These are phyloP conservation scores for Pseudopithomyces maydicus DNA, from an alignment of 2,329 filamentous ascomycete species.

Conservation along the genomic window DNA sequence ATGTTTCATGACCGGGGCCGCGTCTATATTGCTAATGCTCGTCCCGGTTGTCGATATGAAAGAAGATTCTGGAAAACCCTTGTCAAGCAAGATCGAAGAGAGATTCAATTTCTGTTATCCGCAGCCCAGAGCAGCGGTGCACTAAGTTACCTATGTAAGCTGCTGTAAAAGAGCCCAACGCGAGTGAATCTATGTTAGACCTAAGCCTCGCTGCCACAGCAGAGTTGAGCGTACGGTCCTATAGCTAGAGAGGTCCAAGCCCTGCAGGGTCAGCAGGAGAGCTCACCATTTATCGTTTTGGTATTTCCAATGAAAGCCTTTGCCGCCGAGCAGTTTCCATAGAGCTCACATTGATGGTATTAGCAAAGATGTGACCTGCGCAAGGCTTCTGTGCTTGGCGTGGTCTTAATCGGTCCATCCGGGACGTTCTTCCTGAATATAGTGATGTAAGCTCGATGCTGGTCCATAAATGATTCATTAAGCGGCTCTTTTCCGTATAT, in stretches of 20 bases:
- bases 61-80: constrained; percentile 29
- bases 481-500: constrained; percentile 26
- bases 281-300: too few relatives aligned
- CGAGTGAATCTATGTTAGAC: too few relatives aligned
- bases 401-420: constrained; percentile 32
- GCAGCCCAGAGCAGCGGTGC: constrained; percentile 11
- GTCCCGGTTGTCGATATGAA: constrained; percentile 11
- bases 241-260: too few relatives aligned
- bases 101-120: not conserved
- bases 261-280: too few relatives aligned
- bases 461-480: constrained; percentile 23
- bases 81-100: constrained; percentile 16
- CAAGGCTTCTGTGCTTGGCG: constrained; percentile 15
- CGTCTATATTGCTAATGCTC: constrained; percentile 21
- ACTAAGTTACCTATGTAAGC: too few relatives aligned
- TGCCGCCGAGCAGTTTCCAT: constrained; percentile 13
- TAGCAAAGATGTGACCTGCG: constrained; percentile 18
- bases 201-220: too few relatives aligned
- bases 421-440: constrained; percentile 38
- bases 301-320: not conserved
- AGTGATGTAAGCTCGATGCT: constrained; percentile 26
- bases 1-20: constrained; percentile 25
- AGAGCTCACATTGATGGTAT: constrained; percentile 15
- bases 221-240: too few relatives aligned
- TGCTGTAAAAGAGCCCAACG: too few relatives aligned